These are phyloP conservation scores for Paraconiothyrium sp. DNA, from an alignment of 2,329 filamentous ascomycete species.

Conservation along the genomic window DNA sequence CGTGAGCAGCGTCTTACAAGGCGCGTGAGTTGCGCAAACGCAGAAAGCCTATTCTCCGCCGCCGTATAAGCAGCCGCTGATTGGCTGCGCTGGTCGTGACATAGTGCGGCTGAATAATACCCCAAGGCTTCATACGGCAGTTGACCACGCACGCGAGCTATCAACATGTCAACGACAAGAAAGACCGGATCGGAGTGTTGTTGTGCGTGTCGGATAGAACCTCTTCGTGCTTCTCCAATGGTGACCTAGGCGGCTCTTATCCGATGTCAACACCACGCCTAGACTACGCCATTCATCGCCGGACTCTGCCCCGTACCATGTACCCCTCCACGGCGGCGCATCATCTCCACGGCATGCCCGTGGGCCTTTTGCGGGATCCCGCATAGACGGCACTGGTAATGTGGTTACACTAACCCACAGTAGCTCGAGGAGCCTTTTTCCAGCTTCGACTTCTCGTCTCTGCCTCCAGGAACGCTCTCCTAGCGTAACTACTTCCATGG, in stretches of 20 bases:
- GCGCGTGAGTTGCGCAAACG: neutral
- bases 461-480: neutral
- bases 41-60: slow-evolving; percentile 8
- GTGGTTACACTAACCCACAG: neutral
- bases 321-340: neutral
- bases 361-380: neutral
- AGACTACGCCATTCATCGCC: neutral
- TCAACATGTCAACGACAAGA: neutral
- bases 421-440: neutral
- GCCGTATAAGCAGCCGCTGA: neutral
- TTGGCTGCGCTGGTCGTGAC: slow-evolving; percentile 1
- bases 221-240: neutral
- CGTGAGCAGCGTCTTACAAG: neutral
- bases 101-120: slow-evolving; percentile 2
- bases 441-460: slow-evolving; percentile 6
- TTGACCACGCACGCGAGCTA: neutral
- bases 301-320: neutral
- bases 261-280: neutral
- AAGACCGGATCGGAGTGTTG: neutral
- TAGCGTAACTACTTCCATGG: slow-evolving; percentile 5
- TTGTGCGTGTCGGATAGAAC: neutral
- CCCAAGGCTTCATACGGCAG: neutral
- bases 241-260: neutral
- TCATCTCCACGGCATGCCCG: neutral
- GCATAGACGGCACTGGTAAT: neutral